A percentile compares a stretch with the other conserved stretches of the same genome.
Conservation (phyloP, 1,284 basidiomycete genomes). For the Bondarzewia mesenterica region DNA sequence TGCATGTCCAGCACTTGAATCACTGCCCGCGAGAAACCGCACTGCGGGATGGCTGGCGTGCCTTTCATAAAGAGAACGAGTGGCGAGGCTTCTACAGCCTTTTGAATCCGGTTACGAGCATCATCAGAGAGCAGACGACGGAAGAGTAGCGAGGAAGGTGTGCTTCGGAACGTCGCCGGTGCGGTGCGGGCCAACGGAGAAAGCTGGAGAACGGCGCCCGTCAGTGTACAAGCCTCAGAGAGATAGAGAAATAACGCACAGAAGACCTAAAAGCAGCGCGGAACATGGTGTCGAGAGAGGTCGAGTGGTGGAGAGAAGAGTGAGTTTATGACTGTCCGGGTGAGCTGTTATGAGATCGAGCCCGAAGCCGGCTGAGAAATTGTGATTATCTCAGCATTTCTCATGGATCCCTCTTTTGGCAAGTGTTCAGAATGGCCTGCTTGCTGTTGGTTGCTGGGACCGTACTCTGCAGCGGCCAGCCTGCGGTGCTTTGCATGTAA, state of each 20-base stretch:
- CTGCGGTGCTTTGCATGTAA: too few relatives aligned
- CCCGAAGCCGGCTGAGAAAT: too few relatives aligned
- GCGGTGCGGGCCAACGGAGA: slow-evolving; percentile 10
- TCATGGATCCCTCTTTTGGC: too few relatives aligned
- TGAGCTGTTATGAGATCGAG: too few relatives aligned
- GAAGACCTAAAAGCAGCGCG: slow-evolving; percentile 34
- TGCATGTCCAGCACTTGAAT: slow-evolving; percentile 89
- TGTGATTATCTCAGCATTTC: too few relatives aligned
- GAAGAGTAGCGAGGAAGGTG: slow-evolving; percentile 7
- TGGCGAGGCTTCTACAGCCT: slow-evolving; percentile 64
- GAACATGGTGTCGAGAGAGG: slow-evolving; percentile 26
- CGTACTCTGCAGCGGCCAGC: too few relatives aligned
- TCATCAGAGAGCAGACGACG: slow-evolving; percentile 39
- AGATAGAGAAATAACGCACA: slow-evolving; percentile 20
- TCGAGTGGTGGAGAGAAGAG: too few relatives aligned
- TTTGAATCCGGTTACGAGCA: slow-evolving; percentile 35
- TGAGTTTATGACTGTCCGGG: too few relatives aligned
- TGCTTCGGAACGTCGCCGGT: neutral
- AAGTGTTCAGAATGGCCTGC: too few relatives aligned
- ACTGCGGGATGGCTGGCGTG: slow-evolving; percentile 62
- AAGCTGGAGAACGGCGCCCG: slow-evolving; percentile 1
- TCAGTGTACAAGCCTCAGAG: neutral
- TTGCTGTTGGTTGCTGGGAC: too few relatives aligned
- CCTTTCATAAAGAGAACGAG: slow-evolving; percentile 96
- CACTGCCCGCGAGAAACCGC: slow-evolving; percentile 90